Base-by-base conservation (phyloP, 1,139 yeast genomes). In the Torulaspora pretoriensis region DNA sequence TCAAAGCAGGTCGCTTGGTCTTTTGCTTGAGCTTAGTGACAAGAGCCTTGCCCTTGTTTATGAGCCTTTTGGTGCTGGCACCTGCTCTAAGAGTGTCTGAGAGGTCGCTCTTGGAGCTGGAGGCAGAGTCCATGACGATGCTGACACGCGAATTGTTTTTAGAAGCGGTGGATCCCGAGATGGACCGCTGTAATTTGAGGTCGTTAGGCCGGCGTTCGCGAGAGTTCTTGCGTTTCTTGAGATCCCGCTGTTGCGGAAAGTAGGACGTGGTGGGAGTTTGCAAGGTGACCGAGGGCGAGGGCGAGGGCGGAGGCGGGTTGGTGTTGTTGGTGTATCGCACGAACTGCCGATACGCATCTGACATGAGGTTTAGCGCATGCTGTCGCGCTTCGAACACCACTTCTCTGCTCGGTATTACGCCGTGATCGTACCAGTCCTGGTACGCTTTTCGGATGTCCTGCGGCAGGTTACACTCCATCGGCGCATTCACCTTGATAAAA, bases 381-480 rank as follows among this genome's bases (percentile, higher is more conserved):
- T 52, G 51, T 27, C 60, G 53, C 4, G 65, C 63, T 23, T 48
- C 47, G 22, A 48, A 49, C 23, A 63, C 52, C 32, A 46, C 44
- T 4, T 46, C 47, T 22, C 50, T 52, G 4, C 40, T 38, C 22
- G 67, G 65, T 9, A 51, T 31, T 2, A 28, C 25, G 14, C 45
- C 39, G 2, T 33, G 22, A n/a, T 12, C 27, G 38, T 49, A 50
- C 41, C 57, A 54, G 13, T 40, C 43, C n/a, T 53, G 58, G 30
- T 62, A 61, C 6, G 45, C 42, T 17, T 47, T 51, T 35, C 55
- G 50, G 23, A 59, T 55, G 6, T 49, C 51, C 40, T 55, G 57
- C 7, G 66, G 64, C 30, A 63, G 49, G 43, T 63, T 62, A 37
- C 65, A 60, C 44, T 63, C 65, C 49, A 48, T 49, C 4, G 60